phyloP scores from a whole-genome alignment of 176 grass and related monocot genomes.

The Miscanthus lutarioriparius region DNA sequence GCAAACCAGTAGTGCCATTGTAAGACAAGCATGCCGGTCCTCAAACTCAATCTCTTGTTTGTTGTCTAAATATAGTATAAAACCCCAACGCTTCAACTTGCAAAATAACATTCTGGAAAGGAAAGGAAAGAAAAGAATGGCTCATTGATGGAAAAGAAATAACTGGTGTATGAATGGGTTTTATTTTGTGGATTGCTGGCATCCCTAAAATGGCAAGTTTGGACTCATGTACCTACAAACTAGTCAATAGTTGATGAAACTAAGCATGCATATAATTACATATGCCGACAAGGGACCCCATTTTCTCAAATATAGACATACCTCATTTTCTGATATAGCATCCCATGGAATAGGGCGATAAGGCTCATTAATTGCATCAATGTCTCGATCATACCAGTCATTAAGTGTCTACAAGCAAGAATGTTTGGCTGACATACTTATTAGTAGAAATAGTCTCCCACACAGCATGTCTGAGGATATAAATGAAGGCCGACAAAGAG shows the following conservation, averaged over 20 bases:
- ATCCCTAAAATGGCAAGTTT: slow-evolving; percentile 1
- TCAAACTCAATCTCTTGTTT: background rate
- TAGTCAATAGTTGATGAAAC: slow-evolving; percentile 11
- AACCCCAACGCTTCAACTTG: background rate
- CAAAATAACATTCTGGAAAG: background rate
- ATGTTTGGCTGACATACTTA: slow-evolving; percentile 38
- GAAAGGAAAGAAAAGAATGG: background rate
- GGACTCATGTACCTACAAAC: background rate
- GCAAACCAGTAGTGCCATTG: background rate
- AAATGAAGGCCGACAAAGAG: background rate
- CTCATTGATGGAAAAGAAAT: background rate
- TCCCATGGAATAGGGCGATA: slow-evolving; percentile 99
- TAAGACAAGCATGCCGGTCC: background rate
- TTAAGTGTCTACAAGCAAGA: slow-evolving; percentile 81
- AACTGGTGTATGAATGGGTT: background rate
- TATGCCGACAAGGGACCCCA: background rate
- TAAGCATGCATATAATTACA: slow-evolving; percentile 19
- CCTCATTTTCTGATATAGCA: slow-evolving; percentile 94
- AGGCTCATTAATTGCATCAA: slow-evolving; percentile 98
- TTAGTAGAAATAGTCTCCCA: slow-evolving; percentile 19
- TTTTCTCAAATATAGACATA: slow-evolving; percentile 29
- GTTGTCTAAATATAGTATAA: background rate
- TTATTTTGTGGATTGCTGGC: background rate
- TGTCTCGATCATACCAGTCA: slow-evolving; percentile 97
- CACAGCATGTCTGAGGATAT: background rate